Evolutionary conservation across 164 flowering plant species (phyloP).

Genomic region (Paratinospora sagittata): DNA sequence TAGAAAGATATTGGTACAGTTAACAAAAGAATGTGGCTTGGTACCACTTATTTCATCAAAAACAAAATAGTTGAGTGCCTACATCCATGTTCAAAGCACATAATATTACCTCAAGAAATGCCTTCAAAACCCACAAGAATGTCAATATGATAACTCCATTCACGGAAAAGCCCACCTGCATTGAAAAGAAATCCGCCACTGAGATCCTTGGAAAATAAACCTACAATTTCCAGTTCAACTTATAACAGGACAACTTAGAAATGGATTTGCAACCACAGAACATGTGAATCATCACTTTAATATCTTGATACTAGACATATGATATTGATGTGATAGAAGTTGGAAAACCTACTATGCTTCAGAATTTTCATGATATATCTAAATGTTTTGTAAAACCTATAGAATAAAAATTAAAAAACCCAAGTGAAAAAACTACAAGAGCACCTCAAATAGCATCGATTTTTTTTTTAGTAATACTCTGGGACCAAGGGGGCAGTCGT

Average conservation of each 20-base stretch:
- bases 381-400: too few relatives aligned
- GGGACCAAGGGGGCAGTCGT: too few relatives aligned
- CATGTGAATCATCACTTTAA: not conserved
- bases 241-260: not conserved
- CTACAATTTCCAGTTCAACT: not conserved
- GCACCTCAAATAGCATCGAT: too few relatives aligned
- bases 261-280: not conserved
- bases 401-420: too few relatives aligned
- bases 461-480: too few relatives aligned
- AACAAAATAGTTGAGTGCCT: not conserved
- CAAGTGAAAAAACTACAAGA: too few relatives aligned
- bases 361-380: too few relatives aligned
- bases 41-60: not conserved
- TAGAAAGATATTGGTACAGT: too few relatives aligned
- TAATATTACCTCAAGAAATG: slow-evolving; percentile 72
- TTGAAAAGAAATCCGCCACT: not conserved
- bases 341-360: too few relatives aligned
- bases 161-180: slow-evolving; percentile 79
- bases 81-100: not conserved
- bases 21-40: too few relatives aligned
- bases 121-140: slow-evolving; percentile 84
- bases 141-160: slow-evolving; percentile 65
- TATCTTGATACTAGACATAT: not conserved
- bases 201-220: not conserved
- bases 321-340: too few relatives aligned